phyloP scores from a whole-genome alignment of 2,329 filamentous ascomycete species.

The Colletotrichum endophyticum region DNA sequence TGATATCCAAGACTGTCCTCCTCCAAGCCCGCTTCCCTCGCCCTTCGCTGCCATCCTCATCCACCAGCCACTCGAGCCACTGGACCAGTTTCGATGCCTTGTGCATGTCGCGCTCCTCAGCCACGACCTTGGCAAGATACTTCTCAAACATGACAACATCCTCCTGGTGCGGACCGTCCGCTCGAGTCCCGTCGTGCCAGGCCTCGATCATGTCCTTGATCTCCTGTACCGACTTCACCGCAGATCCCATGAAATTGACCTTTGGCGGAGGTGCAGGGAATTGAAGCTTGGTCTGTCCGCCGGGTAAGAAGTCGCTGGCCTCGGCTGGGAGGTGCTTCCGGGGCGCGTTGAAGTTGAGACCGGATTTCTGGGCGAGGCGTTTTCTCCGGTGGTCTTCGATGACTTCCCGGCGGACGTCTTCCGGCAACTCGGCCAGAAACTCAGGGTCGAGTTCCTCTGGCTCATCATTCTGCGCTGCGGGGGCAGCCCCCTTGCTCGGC shows the following conservation, averaged over 20 bases:
- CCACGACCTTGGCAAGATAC: constrained; percentile 75
- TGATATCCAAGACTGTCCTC: constrained; percentile 46
- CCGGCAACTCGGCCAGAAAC: constrained; percentile 83
- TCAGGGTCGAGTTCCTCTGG: constrained; percentile 65
- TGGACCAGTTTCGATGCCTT: constrained; percentile 74
- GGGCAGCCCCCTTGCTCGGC: constrained; percentile 37
- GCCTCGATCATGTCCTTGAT: constrained; percentile 75
- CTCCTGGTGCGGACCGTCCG: constrained; percentile 77
- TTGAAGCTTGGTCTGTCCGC: constrained; percentile 46
- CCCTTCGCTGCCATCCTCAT: constrained; percentile 45
- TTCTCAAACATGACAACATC: constrained; percentile 77
- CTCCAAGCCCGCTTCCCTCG: constrained; percentile 51
- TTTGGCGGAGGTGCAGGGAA: constrained; percentile 53
- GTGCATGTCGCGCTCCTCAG: constrained; percentile 77
- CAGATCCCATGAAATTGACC: constrained; percentile 49
- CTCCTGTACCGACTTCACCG: constrained; percentile 54
- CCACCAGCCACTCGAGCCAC: constrained; percentile 68
- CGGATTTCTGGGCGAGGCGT: constrained; percentile 62
- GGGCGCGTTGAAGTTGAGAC: constrained; percentile 48
- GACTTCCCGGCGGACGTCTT: constrained; percentile 80
- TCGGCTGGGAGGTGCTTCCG: constrained; percentile 25
- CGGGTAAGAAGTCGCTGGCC: constrained; percentile 23
- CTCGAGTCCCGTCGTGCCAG: constrained; percentile 76
- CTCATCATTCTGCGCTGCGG: constrained; percentile 33
- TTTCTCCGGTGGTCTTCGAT: constrained; percentile 73